These are phyloP conservation scores for Apiosordaria backusii DNA, from an alignment of 495 filamentous ascomycete genomes.

Conservation along the genomic window DNA sequence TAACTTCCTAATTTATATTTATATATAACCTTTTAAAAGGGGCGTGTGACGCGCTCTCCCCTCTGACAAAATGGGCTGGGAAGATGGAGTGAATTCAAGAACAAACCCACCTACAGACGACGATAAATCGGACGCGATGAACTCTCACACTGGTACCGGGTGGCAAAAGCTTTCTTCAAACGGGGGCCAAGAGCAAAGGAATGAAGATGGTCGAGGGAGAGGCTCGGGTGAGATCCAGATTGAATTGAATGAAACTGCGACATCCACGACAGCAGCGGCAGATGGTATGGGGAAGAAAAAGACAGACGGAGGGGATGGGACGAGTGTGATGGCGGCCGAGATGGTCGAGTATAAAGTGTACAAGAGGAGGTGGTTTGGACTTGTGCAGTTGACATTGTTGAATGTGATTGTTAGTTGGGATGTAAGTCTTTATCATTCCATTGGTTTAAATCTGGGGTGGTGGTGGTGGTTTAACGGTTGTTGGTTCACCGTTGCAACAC, in stretches of 20 bases:
- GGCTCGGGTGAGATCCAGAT: constrained; percentile 12
- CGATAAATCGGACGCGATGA: background rate
- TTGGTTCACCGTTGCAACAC: background rate
- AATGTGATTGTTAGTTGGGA: constrained; percentile 96
- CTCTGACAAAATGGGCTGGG: background rate
- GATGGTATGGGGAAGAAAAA: background rate
- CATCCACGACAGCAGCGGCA: background rate
- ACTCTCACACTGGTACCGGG: background rate
- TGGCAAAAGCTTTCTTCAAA: background rate
- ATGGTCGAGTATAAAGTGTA: constrained; percentile 66
- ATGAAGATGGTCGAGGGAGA: background rate
- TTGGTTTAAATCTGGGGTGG: too few species aligned
- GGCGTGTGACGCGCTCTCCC: too few species aligned
- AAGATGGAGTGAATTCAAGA: background rate
- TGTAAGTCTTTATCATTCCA: constrained; percentile 52
- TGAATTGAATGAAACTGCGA: constrained; percentile 17
- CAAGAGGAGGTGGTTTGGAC: constrained; percentile 83
- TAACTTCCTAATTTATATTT: too few species aligned
- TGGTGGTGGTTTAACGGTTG: too few species aligned
- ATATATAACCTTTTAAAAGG: background rate
- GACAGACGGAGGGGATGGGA: constrained; percentile 8
- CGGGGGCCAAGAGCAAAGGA: too few species aligned
- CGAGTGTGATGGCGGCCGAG: constrained; percentile 12
- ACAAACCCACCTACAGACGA: background rate
- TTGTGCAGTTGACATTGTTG: constrained; percentile 75